Percentiles rank a stretch among this genome's conserved stretches.
Conservation (phyloP, 2,329 filamentous ascomycete genomes). For the Talaromyces piceae region DNA sequence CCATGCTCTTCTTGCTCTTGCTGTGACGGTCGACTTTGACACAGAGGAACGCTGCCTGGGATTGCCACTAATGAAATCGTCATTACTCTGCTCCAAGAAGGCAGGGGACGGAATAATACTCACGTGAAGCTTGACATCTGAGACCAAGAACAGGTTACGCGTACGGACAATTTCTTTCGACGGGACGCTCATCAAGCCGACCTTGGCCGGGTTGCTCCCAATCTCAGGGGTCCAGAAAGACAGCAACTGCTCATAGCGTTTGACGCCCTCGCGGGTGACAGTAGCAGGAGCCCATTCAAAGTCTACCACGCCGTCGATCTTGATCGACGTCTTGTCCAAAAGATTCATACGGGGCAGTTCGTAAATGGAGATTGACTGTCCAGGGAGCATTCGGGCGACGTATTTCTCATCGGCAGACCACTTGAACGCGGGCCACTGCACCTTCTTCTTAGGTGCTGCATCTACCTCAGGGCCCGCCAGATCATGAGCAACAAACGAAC, state of each 20-base stretch:
- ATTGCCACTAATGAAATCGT: slow-evolving; percentile 62
- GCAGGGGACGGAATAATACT: slow-evolving; percentile 1
- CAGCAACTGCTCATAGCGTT: slow-evolving; percentile 89
- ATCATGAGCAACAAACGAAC: slow-evolving; percentile 89
- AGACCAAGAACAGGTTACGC: slow-evolving; percentile 95
- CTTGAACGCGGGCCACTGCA: slow-evolving; percentile 98
- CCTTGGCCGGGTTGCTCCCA: slow-evolving; percentile 94
- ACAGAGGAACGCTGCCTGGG: slow-evolving; percentile 84
- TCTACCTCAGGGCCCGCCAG: slow-evolving; percentile 51
- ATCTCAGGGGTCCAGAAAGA: slow-evolving; percentile 99
- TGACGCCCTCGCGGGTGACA: slow-evolving; percentile 73
- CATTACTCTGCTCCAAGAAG: not conserved
- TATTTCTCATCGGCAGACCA: slow-evolving; percentile 98
- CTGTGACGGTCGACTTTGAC: slow-evolving; percentile 98
- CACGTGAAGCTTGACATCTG: slow-evolving; percentile 84
- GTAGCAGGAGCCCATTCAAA: slow-evolving; percentile 95
- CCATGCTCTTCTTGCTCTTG: slow-evolving; percentile 97
- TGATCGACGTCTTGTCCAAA: slow-evolving; percentile 77
- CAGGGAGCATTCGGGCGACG: slow-evolving; percentile 82
- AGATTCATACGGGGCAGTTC: slow-evolving; percentile 84
- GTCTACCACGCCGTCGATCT: slow-evolving; percentile 93
- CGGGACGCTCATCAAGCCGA: slow-evolving; percentile 91
- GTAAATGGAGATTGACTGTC: slow-evolving; percentile 83
- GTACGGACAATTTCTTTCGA: slow-evolving; percentile 91
- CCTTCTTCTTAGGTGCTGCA: slow-evolving; percentile 71